Evolutionary conservation across 768 basidiomycete species (phyloP), one percentile per base, ranked within the genome.

Genomic region (Lyophyllum shimeji): DNA sequence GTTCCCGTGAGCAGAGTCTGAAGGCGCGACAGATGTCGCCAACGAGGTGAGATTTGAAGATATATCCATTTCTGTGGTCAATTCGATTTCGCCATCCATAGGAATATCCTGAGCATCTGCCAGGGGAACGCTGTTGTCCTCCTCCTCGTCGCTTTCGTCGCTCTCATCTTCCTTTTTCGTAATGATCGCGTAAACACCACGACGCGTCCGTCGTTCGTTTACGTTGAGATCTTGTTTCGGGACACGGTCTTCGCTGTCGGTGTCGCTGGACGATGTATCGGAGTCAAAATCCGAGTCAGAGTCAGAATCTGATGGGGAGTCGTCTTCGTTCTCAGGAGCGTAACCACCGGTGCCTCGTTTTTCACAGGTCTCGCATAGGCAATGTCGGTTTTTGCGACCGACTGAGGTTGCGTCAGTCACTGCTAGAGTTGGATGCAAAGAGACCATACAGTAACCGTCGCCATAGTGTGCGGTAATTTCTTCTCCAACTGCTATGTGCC

Each of bases 401-500:
- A 88, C 86, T 87, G 55, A 62, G 50, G 43, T 33, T 43, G 24
- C 23, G 52, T 50, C 53, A 53, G 39, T 31, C 8, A 12, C 17
- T 21, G 34, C 21, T 44, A 42, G 33, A 13, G 27, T 34, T 50
- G 58, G 18, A 52, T 57, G 40, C 46, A 46, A 61, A 47, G 56
- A 48, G 46, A 51, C 84, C 89, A 74, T 68, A 94, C 91, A 94
- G 70, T 94, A 94, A 45, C 89, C 89, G 72, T 93, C 90, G 44
- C 93, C 92, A 66, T 94, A 94, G 68, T 92, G 90, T 42, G 92
- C 92, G 27, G 91, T 92, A 45, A 94, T 87, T 71, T 94, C 92
- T 71, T 94, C 91, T 29, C 91, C 92, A 23, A 88, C 73, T 42
- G 80, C 77, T 65, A 94, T 93, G 53, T 85, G 81, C 70, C 85